Evolutionary conservation across 2,329 filamentous ascomycete genomes (phyloP).

Genomic region (Coccinonectria pachysandricola): DNA sequence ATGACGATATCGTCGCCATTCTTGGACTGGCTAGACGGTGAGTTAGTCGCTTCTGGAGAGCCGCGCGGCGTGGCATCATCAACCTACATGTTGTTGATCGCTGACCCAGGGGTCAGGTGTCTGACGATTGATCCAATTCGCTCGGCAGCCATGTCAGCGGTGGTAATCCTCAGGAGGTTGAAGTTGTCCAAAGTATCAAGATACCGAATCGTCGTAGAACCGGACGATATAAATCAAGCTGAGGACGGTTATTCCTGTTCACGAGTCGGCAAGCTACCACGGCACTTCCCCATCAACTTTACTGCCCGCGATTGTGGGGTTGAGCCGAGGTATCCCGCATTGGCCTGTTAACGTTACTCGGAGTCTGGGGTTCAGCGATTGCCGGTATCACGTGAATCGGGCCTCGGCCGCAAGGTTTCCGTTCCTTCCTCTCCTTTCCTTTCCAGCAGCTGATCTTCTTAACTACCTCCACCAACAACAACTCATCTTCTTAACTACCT

Average conservation of each 20-base stretch:
- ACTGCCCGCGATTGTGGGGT: conserved; percentile 15
- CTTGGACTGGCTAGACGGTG: conserved; percentile 72
- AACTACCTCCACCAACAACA: too few species aligned
- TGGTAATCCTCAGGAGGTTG: conserved; percentile 2
- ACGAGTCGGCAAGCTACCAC: conserved; percentile 10
- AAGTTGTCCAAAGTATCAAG: conserved; percentile 10
- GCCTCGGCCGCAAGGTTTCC: too few species aligned
- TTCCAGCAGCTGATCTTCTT: too few species aligned
- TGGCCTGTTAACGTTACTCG: too few species aligned
- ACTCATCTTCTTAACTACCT: too few species aligned
- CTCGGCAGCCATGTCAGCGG: conserved; percentile 60
- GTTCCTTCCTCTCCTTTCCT: too few species aligned
- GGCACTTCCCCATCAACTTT: conserved; percentile 10
- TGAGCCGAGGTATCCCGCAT: conserved; percentile 19
- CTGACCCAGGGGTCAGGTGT: conserved; percentile 68
- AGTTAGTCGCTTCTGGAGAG: too few species aligned
- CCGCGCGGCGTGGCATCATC: not conserved
- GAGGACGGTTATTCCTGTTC: conserved; percentile 5
- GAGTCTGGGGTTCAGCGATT: too few species aligned
- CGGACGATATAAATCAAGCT: conserved; percentile 10
- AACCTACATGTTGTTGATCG: conserved; percentile 67
- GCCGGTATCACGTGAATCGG: too few species aligned
- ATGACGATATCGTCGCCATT: conserved; percentile 96
- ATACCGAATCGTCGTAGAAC: conserved; percentile 12
- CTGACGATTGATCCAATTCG: conserved; percentile 79